These are phyloP conservation scores for Dendrocalamus sinicus DNA, from an alignment of 176 grass and related monocot genomes.

Conservation along the genomic window DNA sequence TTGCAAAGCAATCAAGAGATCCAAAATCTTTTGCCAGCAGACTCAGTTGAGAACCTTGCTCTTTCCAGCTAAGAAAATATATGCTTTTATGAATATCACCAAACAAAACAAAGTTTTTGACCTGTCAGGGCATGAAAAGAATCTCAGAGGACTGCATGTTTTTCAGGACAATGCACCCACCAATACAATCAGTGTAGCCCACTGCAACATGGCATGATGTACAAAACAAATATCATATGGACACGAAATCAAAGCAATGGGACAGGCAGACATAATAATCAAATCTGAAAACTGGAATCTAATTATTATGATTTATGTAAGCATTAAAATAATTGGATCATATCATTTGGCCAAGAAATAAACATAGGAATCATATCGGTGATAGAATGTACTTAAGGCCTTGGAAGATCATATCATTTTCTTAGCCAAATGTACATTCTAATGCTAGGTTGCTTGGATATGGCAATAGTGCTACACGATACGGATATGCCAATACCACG, in stretches of 20 bases:
- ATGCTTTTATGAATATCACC: conserved; percentile 97
- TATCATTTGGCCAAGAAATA: background rate
- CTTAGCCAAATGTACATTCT: too few relatives aligned
- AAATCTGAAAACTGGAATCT: background rate
- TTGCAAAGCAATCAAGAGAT: conserved; percentile 88
- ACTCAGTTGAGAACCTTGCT: conserved; percentile 95
- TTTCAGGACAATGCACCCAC: background rate
- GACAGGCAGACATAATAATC: background rate
- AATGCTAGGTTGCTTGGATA: too few relatives aligned
- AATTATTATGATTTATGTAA: background rate
- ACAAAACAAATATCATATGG: background rate
- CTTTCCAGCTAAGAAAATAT: conserved; percentile 97
- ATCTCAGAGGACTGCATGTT: background rate
- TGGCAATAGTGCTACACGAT: too few relatives aligned
- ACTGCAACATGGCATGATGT: background rate
- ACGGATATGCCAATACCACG: too few relatives aligned
- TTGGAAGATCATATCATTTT: too few relatives aligned
- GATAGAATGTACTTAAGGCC: background rate
- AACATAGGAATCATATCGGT: background rate
- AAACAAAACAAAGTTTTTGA: conserved; percentile 92
- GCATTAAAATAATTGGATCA: background rate
- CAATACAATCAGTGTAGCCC: background rate
- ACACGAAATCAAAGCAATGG: background rate
- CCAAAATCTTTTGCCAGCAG: conserved; percentile 96
- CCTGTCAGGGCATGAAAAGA: conserved; percentile 52